Evolutionary conservation across 805 yeast genomes (phyloP).

Genomic region (Candida pseudofarinosa): DNA sequence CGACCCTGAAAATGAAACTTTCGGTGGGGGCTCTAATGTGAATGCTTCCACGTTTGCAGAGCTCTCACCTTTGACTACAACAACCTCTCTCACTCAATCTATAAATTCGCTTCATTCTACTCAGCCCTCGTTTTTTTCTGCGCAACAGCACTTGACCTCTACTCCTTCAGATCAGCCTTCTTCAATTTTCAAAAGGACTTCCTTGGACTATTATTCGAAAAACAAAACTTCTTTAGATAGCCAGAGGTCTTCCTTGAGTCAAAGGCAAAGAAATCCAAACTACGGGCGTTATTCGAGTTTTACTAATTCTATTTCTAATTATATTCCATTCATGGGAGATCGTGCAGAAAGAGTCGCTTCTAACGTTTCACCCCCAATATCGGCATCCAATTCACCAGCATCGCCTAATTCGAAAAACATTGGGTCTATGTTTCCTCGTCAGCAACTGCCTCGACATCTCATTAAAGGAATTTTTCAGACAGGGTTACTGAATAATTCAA

Average conservation of each 20-base stretch:
- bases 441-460: conserved; percentile 26
- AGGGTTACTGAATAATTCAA: conserved; percentile 7
- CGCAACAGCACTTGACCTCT: conserved; percentile 37
- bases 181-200: conserved; percentile 22
- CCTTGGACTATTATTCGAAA: conserved; percentile 30
- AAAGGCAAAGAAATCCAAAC: conserved; percentile 12
- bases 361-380: conserved; percentile 10
- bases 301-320: conserved; percentile 34
- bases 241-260: conserved; percentile 15
- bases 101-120: conserved; percentile 37
- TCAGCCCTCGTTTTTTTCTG: conserved; percentile 42
- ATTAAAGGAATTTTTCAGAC: conserved; percentile 27
- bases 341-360: conserved; percentile 16
- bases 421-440: conserved; percentile 11
- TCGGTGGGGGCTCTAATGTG: background rate
- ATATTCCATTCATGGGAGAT: conserved; percentile 40
- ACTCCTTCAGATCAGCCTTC: conserved; percentile 36
- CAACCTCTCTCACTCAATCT: conserved; percentile 41
- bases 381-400: conserved; percentile 16
- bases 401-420: conserved; percentile 4
- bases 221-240: conserved; percentile 29
- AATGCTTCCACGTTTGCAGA: conserved; percentile 16
- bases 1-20: background rate
- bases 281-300: conserved; percentile 28
- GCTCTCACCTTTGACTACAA: conserved; percentile 40